Conservation (phyloP, 2,329 filamentous ascomycete species). For the Diaporthe sp. region DNA sequence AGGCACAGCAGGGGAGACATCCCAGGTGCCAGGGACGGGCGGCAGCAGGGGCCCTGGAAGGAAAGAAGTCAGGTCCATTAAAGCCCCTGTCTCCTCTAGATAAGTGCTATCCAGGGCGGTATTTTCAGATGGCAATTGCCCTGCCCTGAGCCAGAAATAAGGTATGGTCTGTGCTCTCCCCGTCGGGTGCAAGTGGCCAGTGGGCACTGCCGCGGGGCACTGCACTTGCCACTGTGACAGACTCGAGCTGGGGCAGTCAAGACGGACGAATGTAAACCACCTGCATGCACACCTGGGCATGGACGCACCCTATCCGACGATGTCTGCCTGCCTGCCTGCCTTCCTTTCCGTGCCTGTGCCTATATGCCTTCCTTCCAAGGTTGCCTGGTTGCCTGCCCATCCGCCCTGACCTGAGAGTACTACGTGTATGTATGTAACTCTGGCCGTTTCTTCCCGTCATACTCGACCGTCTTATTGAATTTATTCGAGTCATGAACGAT, state of each 20-base stretch:
- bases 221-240: background rate
- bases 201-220: background rate
- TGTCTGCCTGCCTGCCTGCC: background rate
- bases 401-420: background rate
- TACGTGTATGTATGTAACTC: background rate
- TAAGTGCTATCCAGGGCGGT: background rate
- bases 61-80: background rate
- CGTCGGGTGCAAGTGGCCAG: background rate
- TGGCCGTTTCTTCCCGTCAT: background rate
- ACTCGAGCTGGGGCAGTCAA: background rate
- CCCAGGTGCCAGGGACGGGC: background rate
- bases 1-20: background rate
- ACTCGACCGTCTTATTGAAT: background rate
- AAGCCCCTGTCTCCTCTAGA: constrained; percentile 33
- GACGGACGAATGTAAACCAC: background rate
- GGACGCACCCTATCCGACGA: background rate
- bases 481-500: constrained; percentile 21
- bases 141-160: constrained; percentile 32
- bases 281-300: background rate
- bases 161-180: constrained; percentile 33
- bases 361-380: background rate
- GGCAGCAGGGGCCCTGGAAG: constrained; percentile 16
- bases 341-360: background rate
- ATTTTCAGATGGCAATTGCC: constrained; percentile 8
- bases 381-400: background rate